Percentiles rank a stretch among this genome's conserved stretches.
Conservation (phyloP, 768 basidiomycete genomes). For the Leccinum subtestaceum region DNA sequence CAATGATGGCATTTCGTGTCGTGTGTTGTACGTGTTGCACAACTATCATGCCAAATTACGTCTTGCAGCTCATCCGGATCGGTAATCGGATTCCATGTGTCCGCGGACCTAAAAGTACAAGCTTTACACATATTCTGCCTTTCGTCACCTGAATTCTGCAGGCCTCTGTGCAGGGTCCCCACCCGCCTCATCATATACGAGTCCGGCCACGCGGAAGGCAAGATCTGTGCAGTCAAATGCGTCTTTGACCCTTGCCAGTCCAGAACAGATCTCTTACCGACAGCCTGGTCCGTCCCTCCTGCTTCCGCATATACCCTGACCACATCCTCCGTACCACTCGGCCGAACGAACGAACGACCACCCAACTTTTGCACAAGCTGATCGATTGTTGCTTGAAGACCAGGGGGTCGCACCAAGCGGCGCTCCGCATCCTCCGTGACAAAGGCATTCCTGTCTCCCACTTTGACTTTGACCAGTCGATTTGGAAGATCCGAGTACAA, state of each 20-base stretch:
- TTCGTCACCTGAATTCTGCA: constrained; percentile 66
- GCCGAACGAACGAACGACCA: constrained; percentile 91
- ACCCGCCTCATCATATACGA: constrained; percentile 80
- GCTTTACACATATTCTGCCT: constrained; percentile 5
- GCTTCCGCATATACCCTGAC: constrained; percentile 98
- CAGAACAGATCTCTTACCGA: constrained; percentile 50
- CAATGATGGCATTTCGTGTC: neutral
- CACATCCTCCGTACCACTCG: constrained; percentile 97
- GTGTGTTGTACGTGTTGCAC: constrained; percentile 1
- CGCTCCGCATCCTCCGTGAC: constrained; percentile 94
- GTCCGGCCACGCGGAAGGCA: constrained; percentile 78
- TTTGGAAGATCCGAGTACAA: constrained; percentile 93
- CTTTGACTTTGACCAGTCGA: constrained; percentile 89
- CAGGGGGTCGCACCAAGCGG: constrained; percentile 72
- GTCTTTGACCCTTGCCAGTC: neutral
- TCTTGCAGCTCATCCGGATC: constrained; percentile 8
- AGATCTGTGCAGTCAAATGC: constrained; percentile 52
- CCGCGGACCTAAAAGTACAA: constrained; percentile 1
- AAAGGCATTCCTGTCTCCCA: constrained; percentile 78
- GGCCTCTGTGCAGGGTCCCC: constrained; percentile 78
- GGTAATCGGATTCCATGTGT: constrained; percentile 3
- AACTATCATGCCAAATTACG: constrained; percentile 22
- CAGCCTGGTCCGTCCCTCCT: constrained; percentile 63
- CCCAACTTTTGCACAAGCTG: constrained; percentile 77
- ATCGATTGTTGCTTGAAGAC: constrained; percentile 80